Evolutionary conservation across 1,284 basidiomycete genomes (phyloP).

Genomic region (Irpex rosettiformis): DNA sequence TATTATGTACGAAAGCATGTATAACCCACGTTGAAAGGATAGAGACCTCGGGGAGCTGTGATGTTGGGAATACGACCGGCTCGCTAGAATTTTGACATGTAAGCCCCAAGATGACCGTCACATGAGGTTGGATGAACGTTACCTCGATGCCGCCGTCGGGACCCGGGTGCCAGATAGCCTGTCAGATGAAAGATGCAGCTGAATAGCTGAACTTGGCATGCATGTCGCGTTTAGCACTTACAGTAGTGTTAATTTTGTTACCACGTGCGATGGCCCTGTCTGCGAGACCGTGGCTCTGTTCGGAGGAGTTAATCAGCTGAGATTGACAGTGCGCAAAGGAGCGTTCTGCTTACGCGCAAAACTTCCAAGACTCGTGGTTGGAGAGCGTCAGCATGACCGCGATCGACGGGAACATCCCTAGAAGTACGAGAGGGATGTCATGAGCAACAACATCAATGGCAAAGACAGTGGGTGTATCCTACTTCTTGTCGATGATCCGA

Average conservation of each 20-base stretch:
- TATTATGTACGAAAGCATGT: not conserved
- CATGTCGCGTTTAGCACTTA: slow-evolving; percentile 29
- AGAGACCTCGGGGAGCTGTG: slow-evolving; percentile 55
- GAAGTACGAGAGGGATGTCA: not conserved
- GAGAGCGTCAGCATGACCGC: not conserved
- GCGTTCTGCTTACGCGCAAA: not conserved
- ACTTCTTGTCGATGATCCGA: slow-evolving; percentile 2
- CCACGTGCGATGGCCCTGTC: slow-evolving; percentile 61
- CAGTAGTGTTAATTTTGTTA: slow-evolving; percentile 65
- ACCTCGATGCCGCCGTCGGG: slow-evolving; percentile 54
- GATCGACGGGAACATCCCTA: slow-evolving; percentile 2
- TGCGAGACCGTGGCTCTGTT: slow-evolving; percentile 72
- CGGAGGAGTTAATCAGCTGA: not conserved
- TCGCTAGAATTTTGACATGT: slow-evolving; percentile 31
- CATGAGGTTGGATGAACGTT: not conserved
- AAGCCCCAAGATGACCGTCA: not conserved
- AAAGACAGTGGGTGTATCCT: not conserved
- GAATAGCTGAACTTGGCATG: not conserved
- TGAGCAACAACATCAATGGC: not conserved
- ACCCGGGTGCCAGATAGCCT: slow-evolving; percentile 73
- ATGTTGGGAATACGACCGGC: slow-evolving; percentile 58
- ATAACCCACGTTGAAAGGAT: slow-evolving; percentile 55
- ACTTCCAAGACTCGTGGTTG: slow-evolving; percentile 3
- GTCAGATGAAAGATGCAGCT: not conserved
- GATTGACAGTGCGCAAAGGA: not conserved